phyloP scores from a whole-genome alignment of 305 asterid species.

The Lippia alba region DNA sequence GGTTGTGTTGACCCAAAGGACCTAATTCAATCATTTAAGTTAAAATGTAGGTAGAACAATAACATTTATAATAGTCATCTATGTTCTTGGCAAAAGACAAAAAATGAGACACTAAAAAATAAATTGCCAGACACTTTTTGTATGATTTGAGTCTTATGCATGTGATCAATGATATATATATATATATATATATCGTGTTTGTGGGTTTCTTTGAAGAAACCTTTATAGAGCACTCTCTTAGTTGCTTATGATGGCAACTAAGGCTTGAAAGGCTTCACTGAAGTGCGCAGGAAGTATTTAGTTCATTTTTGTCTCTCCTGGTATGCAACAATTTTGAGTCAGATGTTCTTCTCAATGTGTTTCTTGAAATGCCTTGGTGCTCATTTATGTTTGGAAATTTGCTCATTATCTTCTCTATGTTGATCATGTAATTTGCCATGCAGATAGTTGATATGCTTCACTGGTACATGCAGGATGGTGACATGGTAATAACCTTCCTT shows the following conservation, averaged over 20 bases:
- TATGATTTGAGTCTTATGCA: not conserved
- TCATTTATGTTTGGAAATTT: constrained; percentile 25
- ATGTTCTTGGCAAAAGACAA: not conserved
- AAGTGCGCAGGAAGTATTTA: not conserved
- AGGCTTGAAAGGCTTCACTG: not conserved
- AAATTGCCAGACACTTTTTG: not conserved
- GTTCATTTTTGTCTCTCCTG: not conserved
- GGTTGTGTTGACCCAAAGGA: not conserved
- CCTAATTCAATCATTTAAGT: constrained; percentile 1
- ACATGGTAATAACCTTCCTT: constrained; percentile 63
- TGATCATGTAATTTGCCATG: constrained; percentile 40
- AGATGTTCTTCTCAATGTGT: constrained; percentile 18
- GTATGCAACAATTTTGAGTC: constrained; percentile 2
- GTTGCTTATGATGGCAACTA: constrained; percentile 16
- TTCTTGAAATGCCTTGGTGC: not conserved
- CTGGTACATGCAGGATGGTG: constrained; percentile 82
- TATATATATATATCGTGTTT: not conserved
- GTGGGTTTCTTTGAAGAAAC: constrained; percentile 8
- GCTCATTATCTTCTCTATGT: constrained; percentile 20
- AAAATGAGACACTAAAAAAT: not conserved
- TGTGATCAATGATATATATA: not conserved
- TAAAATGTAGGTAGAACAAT: constrained; percentile 8
- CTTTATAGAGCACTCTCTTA: constrained; percentile 6
- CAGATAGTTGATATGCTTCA: constrained; percentile 87
- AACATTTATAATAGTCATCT: not conserved